Conservation (phyloP, 352 stramenopile species). For the Pythium vanterpoolii region DNA sequence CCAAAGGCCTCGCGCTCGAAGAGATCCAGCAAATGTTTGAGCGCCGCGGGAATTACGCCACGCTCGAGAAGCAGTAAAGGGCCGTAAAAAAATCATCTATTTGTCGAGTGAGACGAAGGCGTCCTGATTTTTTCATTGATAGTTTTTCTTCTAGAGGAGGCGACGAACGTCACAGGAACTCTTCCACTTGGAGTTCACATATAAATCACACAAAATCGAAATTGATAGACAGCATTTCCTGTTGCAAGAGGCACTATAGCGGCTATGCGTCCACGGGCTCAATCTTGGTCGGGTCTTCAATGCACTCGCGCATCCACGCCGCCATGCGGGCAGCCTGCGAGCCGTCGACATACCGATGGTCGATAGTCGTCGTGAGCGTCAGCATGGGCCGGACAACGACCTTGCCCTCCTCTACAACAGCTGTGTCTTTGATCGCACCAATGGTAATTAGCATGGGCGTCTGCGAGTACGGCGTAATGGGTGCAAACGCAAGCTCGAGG, state of each 20-base stretch:
- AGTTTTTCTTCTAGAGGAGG: background rate
- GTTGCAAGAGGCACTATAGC: background rate
- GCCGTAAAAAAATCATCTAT: background rate
- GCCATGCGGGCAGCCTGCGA: slow-evolving; percentile 60
- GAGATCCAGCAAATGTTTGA: slow-evolving; percentile 91
- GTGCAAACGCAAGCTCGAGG: slow-evolving; percentile 61
- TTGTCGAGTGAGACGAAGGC: background rate
- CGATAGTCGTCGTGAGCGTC: slow-evolving; percentile 67
- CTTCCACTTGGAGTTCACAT: slow-evolving; percentile 2
- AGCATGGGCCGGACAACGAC: slow-evolving; percentile 59
- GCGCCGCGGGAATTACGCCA: slow-evolving; percentile 31
- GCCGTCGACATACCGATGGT: slow-evolving; percentile 65
- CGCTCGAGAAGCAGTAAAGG: slow-evolving; percentile 31
- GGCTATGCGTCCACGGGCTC: slow-evolving; percentile 38
- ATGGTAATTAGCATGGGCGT: slow-evolving; percentile 68
- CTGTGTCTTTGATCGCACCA: slow-evolving; percentile 59
- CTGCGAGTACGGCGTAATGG: slow-evolving; percentile 60
- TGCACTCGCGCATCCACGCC: slow-evolving; percentile 41
- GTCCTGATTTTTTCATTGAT: background rate
- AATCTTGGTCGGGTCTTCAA: slow-evolving; percentile 50
- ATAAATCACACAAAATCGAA: background rate
- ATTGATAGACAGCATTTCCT: background rate
- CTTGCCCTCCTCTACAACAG: slow-evolving; percentile 55
- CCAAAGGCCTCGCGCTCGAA: slow-evolving; percentile 90
- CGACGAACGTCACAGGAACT: background rate